Conservation (phyloP, 2,329 filamentous ascomycete species). For the Capronia epimyces region DNA sequence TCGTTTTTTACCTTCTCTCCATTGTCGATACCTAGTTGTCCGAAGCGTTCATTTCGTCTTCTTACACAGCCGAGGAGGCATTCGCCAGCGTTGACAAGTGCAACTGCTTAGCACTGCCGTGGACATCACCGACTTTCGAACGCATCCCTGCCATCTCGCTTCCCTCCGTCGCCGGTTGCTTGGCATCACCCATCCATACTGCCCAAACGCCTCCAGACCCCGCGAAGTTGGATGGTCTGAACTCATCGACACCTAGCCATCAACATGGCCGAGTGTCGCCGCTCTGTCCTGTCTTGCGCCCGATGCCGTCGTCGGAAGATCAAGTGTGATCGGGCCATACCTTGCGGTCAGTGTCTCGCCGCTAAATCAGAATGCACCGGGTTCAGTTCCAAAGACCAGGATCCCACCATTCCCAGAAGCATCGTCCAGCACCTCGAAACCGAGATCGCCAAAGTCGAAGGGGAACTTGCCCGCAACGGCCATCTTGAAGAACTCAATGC, state of each 20-base stretch:
- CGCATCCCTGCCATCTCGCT: too few species aligned
- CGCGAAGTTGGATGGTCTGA: neutral
- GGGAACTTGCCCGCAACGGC: conserved; percentile 31
- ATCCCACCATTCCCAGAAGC: conserved; percentile 32
- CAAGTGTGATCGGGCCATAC: conserved; percentile 31
- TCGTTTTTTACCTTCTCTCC: neutral
- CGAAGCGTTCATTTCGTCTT: too few species aligned
- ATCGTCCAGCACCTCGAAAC: conserved; percentile 35
- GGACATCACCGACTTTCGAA: too few species aligned
- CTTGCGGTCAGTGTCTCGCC: conserved; percentile 32
- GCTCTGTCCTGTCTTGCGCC: conserved; percentile 30
- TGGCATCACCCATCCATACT: neutral
- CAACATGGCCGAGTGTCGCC: conserved; percentile 29
- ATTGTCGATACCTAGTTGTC: too few species aligned
- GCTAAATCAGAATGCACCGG: conserved; percentile 32
- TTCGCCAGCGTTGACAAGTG: too few species aligned
- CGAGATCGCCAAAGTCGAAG: conserved; percentile 35
- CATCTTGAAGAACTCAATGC: conserved; percentile 29
- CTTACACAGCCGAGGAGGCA: too few species aligned
- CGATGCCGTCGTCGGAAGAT: conserved; percentile 30
- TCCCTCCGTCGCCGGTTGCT: too few species aligned
- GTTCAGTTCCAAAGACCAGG: conserved; percentile 30
- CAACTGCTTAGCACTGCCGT: too few species aligned
- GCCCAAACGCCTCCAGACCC: neutral
- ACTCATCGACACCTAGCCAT: neutral